Evolutionary conservation across 495 filamentous ascomycete genomes (phyloP).

Genomic region (Schizothecium vesticola): DNA sequence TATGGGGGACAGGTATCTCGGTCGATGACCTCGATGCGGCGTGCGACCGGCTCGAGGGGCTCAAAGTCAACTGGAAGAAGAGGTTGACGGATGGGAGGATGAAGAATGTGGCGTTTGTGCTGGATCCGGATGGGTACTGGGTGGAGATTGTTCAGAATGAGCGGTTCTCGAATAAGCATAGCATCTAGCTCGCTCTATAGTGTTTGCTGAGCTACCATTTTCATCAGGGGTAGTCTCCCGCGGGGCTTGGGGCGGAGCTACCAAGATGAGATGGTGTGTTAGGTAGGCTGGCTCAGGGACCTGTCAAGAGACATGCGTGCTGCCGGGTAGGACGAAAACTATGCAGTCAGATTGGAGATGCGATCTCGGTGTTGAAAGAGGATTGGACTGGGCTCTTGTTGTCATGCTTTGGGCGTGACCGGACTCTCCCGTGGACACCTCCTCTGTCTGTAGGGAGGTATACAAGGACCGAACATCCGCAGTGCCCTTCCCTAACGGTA

Average conservation of each 20-base stretch:
- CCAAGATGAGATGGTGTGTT: neutral
- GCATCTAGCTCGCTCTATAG: conserved; percentile 32
- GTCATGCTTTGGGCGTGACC: neutral
- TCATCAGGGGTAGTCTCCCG: neutral
- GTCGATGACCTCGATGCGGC: conserved; percentile 86
- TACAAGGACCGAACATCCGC: neutral
- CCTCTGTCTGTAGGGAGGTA: neutral
- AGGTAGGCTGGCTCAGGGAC: neutral
- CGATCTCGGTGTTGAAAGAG: neutral
- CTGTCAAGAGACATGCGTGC: neutral
- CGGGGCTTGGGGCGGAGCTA: neutral
- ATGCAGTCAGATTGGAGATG: neutral
- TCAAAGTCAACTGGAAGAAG: conserved; percentile 90
- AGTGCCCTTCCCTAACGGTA: neutral
- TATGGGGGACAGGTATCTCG: conserved; percentile 53
- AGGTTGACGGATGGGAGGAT: conserved; percentile 83
- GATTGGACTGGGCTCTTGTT: neutral
- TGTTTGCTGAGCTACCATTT: neutral
- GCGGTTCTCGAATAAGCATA: conserved; percentile 47
- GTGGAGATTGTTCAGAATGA: conserved; percentile 83
- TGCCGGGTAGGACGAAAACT: neutral
- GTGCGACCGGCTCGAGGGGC: conserved; percentile 75
- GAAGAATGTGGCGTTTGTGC: conserved; percentile 90
- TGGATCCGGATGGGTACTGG: conserved; percentile 93
- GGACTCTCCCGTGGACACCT: neutral